Evolutionary conservation across 371 early-diverging fungal genomes (phyloP), one percentile per base, ranked within the genome.

Genomic region (Mucor irregularis): DNA sequence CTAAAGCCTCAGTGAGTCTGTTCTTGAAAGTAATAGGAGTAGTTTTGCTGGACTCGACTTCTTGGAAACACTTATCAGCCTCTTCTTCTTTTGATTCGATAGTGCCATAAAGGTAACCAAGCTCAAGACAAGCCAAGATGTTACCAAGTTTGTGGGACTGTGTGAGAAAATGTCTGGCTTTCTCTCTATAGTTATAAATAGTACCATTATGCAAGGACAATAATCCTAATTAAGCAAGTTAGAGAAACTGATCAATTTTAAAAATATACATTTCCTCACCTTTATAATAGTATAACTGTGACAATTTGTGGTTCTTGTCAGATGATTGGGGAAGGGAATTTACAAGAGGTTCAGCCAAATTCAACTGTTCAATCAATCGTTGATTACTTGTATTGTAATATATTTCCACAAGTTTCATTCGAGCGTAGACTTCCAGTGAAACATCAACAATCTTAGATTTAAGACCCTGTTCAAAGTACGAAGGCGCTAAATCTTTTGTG

Each of bases 41-140:
- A 5, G 19, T 29, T 3, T 31, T 43, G n/a, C 31, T 53, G n/a
- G 24, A 24, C 13, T 54, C 59, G 2, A 58, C 59, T 24, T 38
- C 19, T 33, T 54, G 43, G 24, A 64, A 64, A 19, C 49, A 58
- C 5, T 37, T 35, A 19, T 58, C 39, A 4, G 64, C 64, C 5
- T 28, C n/a, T 5, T 58, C 55, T 34, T 64, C 64, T 34, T 58
- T 28, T 8, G 22, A 39, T 35, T 53, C 29, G 14, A 46, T 45
- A 4, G 53, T 45, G 1, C 53, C 53, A 34, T 64, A 50, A 0
- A 58, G 17, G 46, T 64, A 64, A 7, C 59, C 64, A 14, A 64
- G 24, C 38, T 64, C 64, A n/a, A 58, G 51, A 13, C 35, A 28
- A 1, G 64, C 64, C n/a, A 54, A 43, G 2, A 54, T 45, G n/a